phyloP scores from a whole-genome alignment of 169 alveolate genomes.

The Eimeria mitis region DNA sequence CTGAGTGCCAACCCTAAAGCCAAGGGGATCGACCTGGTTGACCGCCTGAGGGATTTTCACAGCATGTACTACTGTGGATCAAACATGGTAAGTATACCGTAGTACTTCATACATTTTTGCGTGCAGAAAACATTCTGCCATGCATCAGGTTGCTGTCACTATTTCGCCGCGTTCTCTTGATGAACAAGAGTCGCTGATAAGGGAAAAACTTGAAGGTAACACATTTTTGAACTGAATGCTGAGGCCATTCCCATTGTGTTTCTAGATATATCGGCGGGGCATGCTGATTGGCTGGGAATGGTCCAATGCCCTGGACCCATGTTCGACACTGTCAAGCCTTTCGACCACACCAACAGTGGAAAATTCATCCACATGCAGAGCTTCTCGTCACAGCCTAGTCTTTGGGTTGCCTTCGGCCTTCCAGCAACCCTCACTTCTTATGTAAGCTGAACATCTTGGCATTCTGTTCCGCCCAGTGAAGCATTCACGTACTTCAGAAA shows the following conservation, averaged over 20 bases:
- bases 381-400: constrained; percentile 73
- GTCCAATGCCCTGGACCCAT: constrained; percentile 79
- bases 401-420: constrained; percentile 83
- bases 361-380: constrained; percentile 83
- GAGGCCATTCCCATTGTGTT: not conserved
- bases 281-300: constrained; percentile 78
- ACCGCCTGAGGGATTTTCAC: constrained; percentile 82
- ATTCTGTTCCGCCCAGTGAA: not conserved
- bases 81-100: constrained; percentile 81
- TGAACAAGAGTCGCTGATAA: constrained; percentile 69
- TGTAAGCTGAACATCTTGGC: constrained; percentile 22
- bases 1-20: constrained; percentile 84
- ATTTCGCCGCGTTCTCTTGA: constrained; percentile 73
- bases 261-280: constrained; percentile 73
- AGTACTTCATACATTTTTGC: not conserved
- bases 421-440: constrained; percentile 79
- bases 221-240: not conserved
- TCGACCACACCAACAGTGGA: constrained; percentile 79
- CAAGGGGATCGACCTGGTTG: constrained; percentile 81
- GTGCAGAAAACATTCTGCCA: not conserved
- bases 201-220: constrained; percentile 70
- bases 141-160: constrained; percentile 70
- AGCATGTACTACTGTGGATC: constrained; percentile 84
- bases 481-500: constrained; percentile 19
- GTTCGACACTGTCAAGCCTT: constrained; percentile 78